A percentile compares a stretch with the other conserved stretches of the same genome.
Conservation (phyloP, 352 stramenopile genomes). For the Globisporangium irregulare region DNA sequence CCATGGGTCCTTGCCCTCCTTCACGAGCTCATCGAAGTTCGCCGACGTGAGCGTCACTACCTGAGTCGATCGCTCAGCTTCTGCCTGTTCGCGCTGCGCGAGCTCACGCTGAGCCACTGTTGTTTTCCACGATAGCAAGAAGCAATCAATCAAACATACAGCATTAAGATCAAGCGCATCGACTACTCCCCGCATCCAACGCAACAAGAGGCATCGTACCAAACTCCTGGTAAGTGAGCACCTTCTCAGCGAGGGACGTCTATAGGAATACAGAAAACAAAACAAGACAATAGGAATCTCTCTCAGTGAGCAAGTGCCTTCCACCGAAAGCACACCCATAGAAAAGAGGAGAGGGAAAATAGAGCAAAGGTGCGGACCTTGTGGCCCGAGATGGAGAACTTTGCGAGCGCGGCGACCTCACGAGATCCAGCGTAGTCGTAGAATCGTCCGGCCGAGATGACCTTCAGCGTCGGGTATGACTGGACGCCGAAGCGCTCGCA, state of each 20-base stretch:
- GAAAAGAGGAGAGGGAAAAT: not conserved
- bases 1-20: slow-evolving; percentile 57
- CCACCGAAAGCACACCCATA: no score
- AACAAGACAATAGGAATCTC: not conserved
- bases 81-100: slow-evolving; percentile 41
- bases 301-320: not conserved
- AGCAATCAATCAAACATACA: not conserved
- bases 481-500: slow-evolving; percentile 80
- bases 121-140: not conserved
- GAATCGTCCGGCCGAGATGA: slow-evolving; percentile 50
- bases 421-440: slow-evolving; percentile 74
- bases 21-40: slow-evolving; percentile 58
- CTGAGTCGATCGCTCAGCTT: slow-evolving; percentile 48
- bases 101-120: slow-evolving; percentile 33
- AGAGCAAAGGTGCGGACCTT: slow-evolving; percentile 37
- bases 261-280: slow-evolving; percentile 9
- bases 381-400: slow-evolving; percentile 56
- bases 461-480: slow-evolving; percentile 83
- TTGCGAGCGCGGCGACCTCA: slow-evolving; percentile 48
- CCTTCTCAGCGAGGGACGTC: slow-evolving; percentile 44
- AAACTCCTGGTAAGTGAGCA: slow-evolving; percentile 60
- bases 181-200: not conserved
- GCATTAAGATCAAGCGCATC: not conserved
- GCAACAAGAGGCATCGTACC: slow-evolving; percentile 22
- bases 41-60: slow-evolving; percentile 53